phyloP scores from a whole-genome alignment of 1,139 yeast species.

The Sugiyamaella novakii region DNA sequence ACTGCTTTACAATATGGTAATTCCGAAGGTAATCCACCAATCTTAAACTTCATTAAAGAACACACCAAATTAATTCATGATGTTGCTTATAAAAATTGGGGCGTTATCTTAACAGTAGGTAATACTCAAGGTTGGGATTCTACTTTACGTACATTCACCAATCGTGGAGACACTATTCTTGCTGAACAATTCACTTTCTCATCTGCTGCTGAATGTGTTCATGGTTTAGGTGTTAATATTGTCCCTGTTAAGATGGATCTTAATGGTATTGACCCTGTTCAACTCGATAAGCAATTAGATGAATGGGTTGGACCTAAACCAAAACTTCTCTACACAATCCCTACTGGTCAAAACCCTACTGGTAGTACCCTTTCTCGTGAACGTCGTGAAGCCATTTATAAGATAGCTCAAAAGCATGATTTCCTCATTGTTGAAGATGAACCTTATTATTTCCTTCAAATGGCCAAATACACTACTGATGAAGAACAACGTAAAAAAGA shows the following conservation, averaged over 20 bases:
- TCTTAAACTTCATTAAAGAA: slow-evolving; percentile 66
- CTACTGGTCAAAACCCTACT: slow-evolving; percentile 95
- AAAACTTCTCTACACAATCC: slow-evolving; percentile 78
- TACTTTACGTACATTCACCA: slow-evolving; percentile 73
- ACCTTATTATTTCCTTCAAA: slow-evolving; percentile 91
- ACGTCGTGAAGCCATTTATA: slow-evolving; percentile 72
- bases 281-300: slow-evolving; percentile 61
- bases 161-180: slow-evolving; percentile 75
- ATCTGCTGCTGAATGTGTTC: slow-evolving; percentile 80
- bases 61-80: slow-evolving; percentile 73
- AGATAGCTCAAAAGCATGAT: slow-evolving; percentile 76
- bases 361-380: slow-evolving; percentile 75
- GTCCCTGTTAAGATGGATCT: slow-evolving; percentile 80
- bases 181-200: slow-evolving; percentile 84
- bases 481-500: slow-evolving; percentile 38
- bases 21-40: slow-evolving; percentile 77
- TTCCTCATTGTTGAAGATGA: slow-evolving; percentile 85
- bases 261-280: slow-evolving; percentile 76
- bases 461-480: slow-evolving; percentile 60
- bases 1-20: slow-evolving; percentile 90
- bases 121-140: slow-evolving; percentile 92
- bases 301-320: slow-evolving; percentile 77
- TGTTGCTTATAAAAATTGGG: slow-evolving; percentile 70
- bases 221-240: slow-evolving; percentile 67
- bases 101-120: slow-evolving; percentile 64